Percentiles rank a stretch among this genome's conserved stretches.
phyloP scores from a whole-genome alignment of 23 red algal genomes.

The Pyropia yezoensis region DNA sequence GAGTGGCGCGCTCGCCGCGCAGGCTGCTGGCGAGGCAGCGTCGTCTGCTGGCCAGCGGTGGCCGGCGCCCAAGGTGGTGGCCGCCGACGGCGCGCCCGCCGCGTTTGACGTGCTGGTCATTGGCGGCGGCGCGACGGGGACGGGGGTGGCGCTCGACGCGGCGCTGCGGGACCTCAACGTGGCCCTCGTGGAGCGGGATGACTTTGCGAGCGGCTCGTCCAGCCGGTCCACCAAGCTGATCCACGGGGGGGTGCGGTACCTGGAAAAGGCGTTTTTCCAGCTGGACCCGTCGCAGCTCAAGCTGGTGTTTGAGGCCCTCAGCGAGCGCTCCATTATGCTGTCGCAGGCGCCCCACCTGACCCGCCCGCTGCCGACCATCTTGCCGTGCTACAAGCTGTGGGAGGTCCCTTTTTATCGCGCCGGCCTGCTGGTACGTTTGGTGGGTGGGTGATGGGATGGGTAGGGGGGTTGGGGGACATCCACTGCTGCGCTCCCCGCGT shows the following conservation, averaged over 20 bases:
- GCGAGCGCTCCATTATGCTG: slow-evolving; percentile 86
- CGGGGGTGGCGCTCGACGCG: slow-evolving; percentile 78
- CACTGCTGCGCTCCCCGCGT: background rate
- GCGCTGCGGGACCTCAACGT: slow-evolving; percentile 78
- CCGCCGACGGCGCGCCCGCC: background rate
- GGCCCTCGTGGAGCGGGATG: slow-evolving; percentile 79
- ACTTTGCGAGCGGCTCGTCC: slow-evolving; percentile 84
- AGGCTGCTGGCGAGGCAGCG: no score
- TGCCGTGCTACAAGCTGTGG: slow-evolving; percentile 95
- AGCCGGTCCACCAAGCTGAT: slow-evolving; percentile 82
- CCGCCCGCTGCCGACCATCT: slow-evolving; percentile 64
- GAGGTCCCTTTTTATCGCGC: slow-evolving; percentile 94
- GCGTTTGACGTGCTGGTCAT: slow-evolving; percentile 84
- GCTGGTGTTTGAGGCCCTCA: slow-evolving; percentile 80
- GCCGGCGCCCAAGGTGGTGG: background rate
- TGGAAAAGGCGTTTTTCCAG: slow-evolving; percentile 92
- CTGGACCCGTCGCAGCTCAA: slow-evolving; percentile 85
- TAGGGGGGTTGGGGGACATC: background rate
- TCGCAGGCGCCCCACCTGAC: slow-evolving; percentile 85
- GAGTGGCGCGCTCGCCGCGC: no score
- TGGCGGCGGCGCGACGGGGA: slow-evolving; percentile 81
- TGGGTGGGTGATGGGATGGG: background rate
- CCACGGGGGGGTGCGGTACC: slow-evolving; percentile 86
- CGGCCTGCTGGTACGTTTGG: slow-evolving; percentile 17
- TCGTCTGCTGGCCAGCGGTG: no score